phyloP scores from a whole-genome alignment of 2,329 filamentous ascomycete species.

The Aureobasidium musti region DNA sequence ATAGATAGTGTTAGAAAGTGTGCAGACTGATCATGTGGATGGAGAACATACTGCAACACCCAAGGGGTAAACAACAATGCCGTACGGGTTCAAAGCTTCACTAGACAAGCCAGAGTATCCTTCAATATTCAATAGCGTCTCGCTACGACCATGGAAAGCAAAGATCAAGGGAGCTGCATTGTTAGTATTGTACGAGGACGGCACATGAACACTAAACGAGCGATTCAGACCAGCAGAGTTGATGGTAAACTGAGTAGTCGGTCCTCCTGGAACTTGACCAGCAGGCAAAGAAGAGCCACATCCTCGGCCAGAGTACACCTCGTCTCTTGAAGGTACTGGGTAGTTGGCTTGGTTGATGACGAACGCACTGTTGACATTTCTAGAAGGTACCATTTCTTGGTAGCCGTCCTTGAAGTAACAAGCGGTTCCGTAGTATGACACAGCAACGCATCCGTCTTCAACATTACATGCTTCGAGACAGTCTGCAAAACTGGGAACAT shows the following conservation, averaged over 20 bases:
- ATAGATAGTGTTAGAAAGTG: background rate
- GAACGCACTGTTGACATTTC: slow-evolving; percentile 9
- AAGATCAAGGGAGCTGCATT: slow-evolving; percentile 49
- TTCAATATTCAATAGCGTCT: slow-evolving; percentile 45
- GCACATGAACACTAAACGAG: slow-evolving; percentile 45
- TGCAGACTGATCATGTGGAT: too few relatives aligned
- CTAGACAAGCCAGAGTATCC: slow-evolving; percentile 51
- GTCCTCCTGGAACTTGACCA: slow-evolving; percentile 32
- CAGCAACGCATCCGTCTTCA: slow-evolving; percentile 22
- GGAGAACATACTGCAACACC: slow-evolving; percentile 40
- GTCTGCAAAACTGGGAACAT: background rate
- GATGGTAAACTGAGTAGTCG: slow-evolving; percentile 32
- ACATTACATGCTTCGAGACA: slow-evolving; percentile 30
- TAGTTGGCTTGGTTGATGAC: slow-evolving; percentile 24
- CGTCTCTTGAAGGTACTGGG: slow-evolving; percentile 24
- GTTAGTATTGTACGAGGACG: slow-evolving; percentile 44
- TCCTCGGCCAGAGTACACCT: slow-evolving; percentile 34
- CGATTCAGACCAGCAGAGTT: slow-evolving; percentile 39
- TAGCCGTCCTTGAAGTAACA: slow-evolving; percentile 30
- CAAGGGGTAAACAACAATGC: slow-evolving; percentile 51
- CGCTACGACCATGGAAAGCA: slow-evolving; percentile 51
- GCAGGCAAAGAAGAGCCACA: slow-evolving; percentile 35
- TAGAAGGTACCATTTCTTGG: background rate
- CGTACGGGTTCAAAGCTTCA: slow-evolving; percentile 47
- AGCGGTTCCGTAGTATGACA: slow-evolving; percentile 23